phyloP scores from a whole-genome alignment of 116 monocot species.

The Cymodocea nodosa region DNA sequence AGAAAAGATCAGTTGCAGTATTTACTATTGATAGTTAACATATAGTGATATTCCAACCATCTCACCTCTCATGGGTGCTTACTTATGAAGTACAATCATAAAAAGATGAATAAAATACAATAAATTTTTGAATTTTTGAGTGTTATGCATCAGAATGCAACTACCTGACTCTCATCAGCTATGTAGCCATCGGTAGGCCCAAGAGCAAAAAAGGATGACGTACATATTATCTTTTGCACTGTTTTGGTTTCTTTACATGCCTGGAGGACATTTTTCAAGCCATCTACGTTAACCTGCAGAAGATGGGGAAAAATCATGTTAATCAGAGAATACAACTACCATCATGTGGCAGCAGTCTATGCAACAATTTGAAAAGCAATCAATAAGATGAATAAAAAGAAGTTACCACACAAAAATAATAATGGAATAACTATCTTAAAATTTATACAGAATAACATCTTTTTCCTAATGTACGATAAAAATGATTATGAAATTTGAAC shows the following conservation, averaged over 20 bases:
- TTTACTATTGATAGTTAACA: too few relatives aligned
- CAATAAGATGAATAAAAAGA: background rate
- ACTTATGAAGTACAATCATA: background rate
- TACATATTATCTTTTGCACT: constrained; percentile 67
- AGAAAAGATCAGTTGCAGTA: too few relatives aligned
- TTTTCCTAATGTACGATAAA: too few relatives aligned
- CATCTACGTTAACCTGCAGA: constrained; percentile 76
- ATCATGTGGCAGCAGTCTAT: too few relatives aligned
- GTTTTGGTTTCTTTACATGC: constrained; percentile 44
- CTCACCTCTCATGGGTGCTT: too few relatives aligned
- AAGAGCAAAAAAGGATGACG: constrained; percentile 89
- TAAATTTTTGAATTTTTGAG: background rate
- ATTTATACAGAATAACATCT: too few relatives aligned
- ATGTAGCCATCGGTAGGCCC: constrained; percentile 72
- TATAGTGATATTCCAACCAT: too few relatives aligned
- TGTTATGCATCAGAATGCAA: background rate
- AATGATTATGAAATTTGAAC: too few relatives aligned
- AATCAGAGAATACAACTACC: too few relatives aligned
- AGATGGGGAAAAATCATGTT: background rate
- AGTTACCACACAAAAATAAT: too few relatives aligned
- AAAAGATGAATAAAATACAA: background rate
- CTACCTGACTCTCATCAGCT: constrained; percentile 86
- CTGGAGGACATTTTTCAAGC: constrained; percentile 67
- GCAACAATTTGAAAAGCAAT: background rate
- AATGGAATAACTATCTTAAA: too few relatives aligned